Evolutionary conservation across 2,329 filamentous ascomycete genomes (phyloP), one percentile per base, ranked within the genome.

Genomic region (Fusarium pilosicola): DNA sequence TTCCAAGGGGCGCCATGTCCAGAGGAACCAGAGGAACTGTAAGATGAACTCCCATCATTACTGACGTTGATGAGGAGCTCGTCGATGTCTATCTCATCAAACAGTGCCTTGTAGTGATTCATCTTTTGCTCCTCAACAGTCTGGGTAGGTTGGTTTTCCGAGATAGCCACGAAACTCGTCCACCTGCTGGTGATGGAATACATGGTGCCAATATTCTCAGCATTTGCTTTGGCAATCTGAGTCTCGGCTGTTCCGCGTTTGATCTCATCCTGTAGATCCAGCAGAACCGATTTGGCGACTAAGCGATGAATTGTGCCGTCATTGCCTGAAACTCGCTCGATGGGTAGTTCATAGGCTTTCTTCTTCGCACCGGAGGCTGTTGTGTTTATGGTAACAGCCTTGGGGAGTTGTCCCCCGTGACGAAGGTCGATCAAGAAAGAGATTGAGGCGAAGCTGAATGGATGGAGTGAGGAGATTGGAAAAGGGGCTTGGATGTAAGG

Each of bases 351-450:
- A 1, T 56, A 56, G 0, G 20, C 9, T 4, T 12, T 62, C 11
- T 11, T 28, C 20, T 56, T 62, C 0, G 48, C 30, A 0, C n/a
- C 30, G 0, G 12, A 1, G 0, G 48, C 56, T 1, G 48, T 62
- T 9, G 28, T 56, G 12, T 0, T 55, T 18, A 62, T 44, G 1
- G 48, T 38, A 0, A 36, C 12, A 12, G 5, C 1, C 1, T 30
- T 13, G 4, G 58, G 57, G 0, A 38, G 8, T 0, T 7, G 0
- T 0, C 12, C 26, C 0, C 12, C 38, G 0, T 24, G 12, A 1
- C 26, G 26, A 10, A 56, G 17, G 1, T 44, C 26, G 17, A 56
- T 12, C 15, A 62, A 17, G 38, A 62, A 62, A 2, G 7, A 62
- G 1, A 44, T 36, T 0, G 58, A 44, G 15, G 22, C 17, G 6